Conservation (phyloP, 805 yeast genomes). For the Sugiyamaella boreocaroliniensis region DNA sequence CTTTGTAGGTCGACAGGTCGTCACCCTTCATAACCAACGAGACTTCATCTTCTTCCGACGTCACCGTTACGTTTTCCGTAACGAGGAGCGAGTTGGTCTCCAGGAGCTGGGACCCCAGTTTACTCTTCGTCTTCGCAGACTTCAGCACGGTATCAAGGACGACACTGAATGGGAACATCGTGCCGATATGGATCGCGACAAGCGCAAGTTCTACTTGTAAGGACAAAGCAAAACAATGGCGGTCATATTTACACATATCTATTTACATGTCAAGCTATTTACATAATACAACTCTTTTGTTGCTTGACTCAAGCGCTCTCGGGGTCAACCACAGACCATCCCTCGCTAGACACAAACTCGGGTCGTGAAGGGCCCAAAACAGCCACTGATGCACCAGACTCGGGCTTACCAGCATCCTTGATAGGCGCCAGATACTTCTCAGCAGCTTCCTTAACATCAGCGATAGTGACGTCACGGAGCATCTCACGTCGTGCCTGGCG, state of each 20-base stretch:
- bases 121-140: constrained; percentile 77
- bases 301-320: neutral
- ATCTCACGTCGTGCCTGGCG: constrained; percentile 72
- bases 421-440: constrained; percentile 48
- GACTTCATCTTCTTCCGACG: constrained; percentile 93
- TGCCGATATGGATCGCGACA: constrained; percentile 94
- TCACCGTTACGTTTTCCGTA: constrained; percentile 83
- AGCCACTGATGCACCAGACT: constrained; percentile 7
- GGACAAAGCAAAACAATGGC: neutral
- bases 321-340: constrained; percentile 10
- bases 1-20: constrained; percentile 90
- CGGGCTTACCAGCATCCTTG: neutral
- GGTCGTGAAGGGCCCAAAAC: constrained; percentile 14
- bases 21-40: constrained; percentile 92
- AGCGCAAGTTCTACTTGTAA: constrained; percentile 80
- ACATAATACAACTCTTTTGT: neutral
- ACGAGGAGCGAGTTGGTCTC: constrained; percentile 87
- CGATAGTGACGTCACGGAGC: constrained; percentile 56
- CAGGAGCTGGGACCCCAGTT: constrained; percentile 98
- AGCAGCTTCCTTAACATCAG: constrained; percentile 60
- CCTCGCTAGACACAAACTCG: constrained; percentile 7
- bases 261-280: neutral
- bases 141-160: constrained; percentile 86
- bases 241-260: constrained; percentile 1
- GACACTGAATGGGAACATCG: constrained; percentile 96